Base-by-base conservation (phyloP, 768 basidiomycete genomes). In the Boletus rubroflammeus region DNA sequence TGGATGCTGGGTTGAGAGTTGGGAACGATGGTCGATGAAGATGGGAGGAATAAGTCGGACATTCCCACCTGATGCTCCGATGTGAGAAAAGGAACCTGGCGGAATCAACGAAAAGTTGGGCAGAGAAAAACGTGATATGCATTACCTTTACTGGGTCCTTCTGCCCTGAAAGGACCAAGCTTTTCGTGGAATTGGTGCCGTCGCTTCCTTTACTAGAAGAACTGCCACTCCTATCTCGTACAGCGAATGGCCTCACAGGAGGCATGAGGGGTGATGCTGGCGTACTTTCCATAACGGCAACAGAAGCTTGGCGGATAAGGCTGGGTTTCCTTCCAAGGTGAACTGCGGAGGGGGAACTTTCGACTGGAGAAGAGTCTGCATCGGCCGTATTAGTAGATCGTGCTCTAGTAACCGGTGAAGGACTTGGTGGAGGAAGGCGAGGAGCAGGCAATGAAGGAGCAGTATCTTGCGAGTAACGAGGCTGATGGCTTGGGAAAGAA, bases 141-240 rank as follows among this genome's bases (percentile, higher is more conserved):
- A 31, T 44, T 66, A 85, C 87, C 81, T 88, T 89, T 26, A 89
- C 69, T 17, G 86, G 84, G 62, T 90, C 87, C 63, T 84, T 88
- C 31, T 89, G 71, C 3, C 82, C 85, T 2, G 85, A 84, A 0
- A 83, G 69, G 25, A 74, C 73, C 35, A 75, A 59, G 51, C 63
- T 63, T 51, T 62, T 62, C 41, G 62, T 45, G 17, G 66, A 65
- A 51, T 51, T 62, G 50, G 62, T 59, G 14, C 63, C 66, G n/a
- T 75, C 64, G 51, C 76, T 67, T 52, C 72, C 62, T 60, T 69
- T 64, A 49, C 77, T 76, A 2, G 74, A 72, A 25, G 79, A 75
- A 53, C 76, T 80, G 5, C 79, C 80, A 34, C 77, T 81, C 44
- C 80, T 72, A 45, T 78, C 76, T 42, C 81, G 71, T 17, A 64